Evolutionary conservation across 345 rosid species (phyloP).

Genomic region (Gynandropsis gynandra): DNA sequence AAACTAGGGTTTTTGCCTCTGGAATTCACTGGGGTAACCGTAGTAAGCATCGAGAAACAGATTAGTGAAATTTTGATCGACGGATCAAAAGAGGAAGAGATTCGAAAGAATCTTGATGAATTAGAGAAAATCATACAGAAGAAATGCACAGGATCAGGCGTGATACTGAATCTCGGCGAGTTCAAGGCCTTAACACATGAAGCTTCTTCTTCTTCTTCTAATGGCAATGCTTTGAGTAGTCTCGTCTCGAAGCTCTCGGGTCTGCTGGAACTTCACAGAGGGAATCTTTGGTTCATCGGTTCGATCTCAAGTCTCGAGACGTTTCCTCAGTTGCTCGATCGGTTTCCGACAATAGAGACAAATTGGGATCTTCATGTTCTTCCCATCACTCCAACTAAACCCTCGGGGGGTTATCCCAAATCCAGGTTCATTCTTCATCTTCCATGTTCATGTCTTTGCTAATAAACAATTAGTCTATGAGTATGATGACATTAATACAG

Average conservation of each 20-base stretch:
- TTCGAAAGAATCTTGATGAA: slow-evolving; percentile 30
- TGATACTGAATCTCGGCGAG: slow-evolving; percentile 51
- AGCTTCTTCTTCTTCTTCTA: slow-evolving; percentile 1
- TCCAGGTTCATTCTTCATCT: slow-evolving; percentile 36
- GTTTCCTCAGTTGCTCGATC: slow-evolving; percentile 35
- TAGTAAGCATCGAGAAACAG: slow-evolving; percentile 39
- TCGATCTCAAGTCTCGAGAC: slow-evolving; percentile 40
- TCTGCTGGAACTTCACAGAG: slow-evolving; percentile 33
- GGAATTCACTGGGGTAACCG: slow-evolving; percentile 35
- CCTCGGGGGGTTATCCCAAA: slow-evolving; percentile 36
- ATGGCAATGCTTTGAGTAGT: slow-evolving; percentile 18
- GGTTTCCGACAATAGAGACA: slow-evolving; percentile 42
- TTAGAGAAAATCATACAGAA: slow-evolving; percentile 22
- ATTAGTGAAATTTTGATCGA: slow-evolving; percentile 27
- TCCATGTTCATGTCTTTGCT: background rate
- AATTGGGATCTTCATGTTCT: slow-evolving; percentile 62
- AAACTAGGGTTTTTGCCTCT: slow-evolving; percentile 32
- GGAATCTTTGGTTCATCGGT: slow-evolving; percentile 50
- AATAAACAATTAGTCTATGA: too few species aligned
- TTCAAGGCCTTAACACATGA: slow-evolving; percentile 30
- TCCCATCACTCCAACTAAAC: slow-evolving; percentile 42
- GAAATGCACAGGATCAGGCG: slow-evolving; percentile 26
- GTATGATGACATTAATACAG: background rate
- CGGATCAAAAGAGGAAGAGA: slow-evolving; percentile 25
- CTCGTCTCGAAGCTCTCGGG: slow-evolving; percentile 37